phyloP scores from a whole-genome alignment of 441 rosid species.

The Gossypium gossypioides region DNA sequence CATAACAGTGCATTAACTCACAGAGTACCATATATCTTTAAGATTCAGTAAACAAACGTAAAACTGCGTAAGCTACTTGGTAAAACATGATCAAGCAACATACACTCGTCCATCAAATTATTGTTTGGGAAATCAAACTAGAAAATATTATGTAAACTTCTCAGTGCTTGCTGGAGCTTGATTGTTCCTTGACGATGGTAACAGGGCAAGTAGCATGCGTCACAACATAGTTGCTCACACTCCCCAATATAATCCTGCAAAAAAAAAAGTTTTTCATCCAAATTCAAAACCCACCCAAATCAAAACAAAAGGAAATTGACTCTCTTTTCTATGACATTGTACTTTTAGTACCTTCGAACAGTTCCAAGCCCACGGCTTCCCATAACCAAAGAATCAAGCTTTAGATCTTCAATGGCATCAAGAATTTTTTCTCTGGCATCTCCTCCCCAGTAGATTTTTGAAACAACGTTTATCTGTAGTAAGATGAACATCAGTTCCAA shows the following conservation, averaged over 20 bases:
- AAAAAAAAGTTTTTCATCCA: background rate
- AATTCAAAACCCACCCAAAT: background rate
- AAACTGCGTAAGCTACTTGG: background rate
- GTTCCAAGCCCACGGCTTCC: conserved; percentile 89
- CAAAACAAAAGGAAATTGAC: too few relatives aligned
- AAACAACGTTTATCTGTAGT: conserved; percentile 38
- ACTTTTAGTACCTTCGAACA: conserved; percentile 41
- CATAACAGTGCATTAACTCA: background rate
- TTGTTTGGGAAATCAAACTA: background rate
- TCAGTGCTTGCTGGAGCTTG: conserved; percentile 16
- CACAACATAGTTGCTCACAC: conserved; percentile 63
- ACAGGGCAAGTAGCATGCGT: conserved; percentile 73
- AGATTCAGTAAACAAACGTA: background rate
- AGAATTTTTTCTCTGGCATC: conserved; percentile 77
- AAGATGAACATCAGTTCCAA: background rate
- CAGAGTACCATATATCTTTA: background rate
- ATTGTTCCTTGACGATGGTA: conserved; percentile 53
- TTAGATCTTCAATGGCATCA: conserved; percentile 65
- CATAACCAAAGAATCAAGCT: conserved; percentile 72
- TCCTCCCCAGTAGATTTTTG: conserved; percentile 87
- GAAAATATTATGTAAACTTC: background rate
- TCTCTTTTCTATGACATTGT: too few relatives aligned
- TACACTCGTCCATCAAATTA: background rate
- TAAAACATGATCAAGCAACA: background rate
- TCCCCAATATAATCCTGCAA: conserved; percentile 62